Base-by-base conservation (phyloP, 2,329 filamentous ascomycete species). In the Beauveria varroae region DNA sequence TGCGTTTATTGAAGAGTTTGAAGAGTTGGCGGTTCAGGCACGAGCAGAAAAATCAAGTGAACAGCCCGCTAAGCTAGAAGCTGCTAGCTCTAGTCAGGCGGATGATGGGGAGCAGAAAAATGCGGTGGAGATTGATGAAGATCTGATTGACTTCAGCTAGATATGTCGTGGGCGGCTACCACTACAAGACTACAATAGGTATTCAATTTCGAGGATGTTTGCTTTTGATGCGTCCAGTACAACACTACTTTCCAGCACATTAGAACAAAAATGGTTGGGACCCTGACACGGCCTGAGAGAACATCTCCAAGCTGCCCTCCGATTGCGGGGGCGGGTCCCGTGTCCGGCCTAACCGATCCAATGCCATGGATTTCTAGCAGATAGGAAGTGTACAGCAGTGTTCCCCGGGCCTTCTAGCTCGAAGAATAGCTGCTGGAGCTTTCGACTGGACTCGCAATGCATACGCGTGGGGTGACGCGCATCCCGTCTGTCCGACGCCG, bases 41-140 rank as follows among this genome's bases (percentile, higher is more conserved):
- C 76, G 57, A 86, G 82, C 22, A 85, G 82, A 6, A 88, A 82
- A n/a, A 26, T 20, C 24, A 30, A 1, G 4, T 14, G 24, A 34
- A 18, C 3, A 24, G 20, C 12, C 40, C 6, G n/a, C 40, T n/a
- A n/a, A 40, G 12, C 22, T 40, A 30, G 50, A 18, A 10, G 7
- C n/a, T 6, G 22, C 3, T 18, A 34, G 30, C 30, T 34, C 30
- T 34, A 34, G 9, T 34, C 30, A 34, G 3, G 10, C 9, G 30
- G 30, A 12, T 34, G 3, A 34, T 14, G 12, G 30, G 3, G 30
- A 14, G 14, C 30, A 14, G 30, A 5, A 12, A 34, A 34, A 34
- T 5, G 30, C 12, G 30, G 30, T 5, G 12, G 30, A 34, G 30
- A 34, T 14, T 37, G 2, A 2, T 37, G 34, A 37, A 37, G 12